phyloP scores from a whole-genome alignment of 208 protist species.

The Wallacemonas sp. region DNA sequence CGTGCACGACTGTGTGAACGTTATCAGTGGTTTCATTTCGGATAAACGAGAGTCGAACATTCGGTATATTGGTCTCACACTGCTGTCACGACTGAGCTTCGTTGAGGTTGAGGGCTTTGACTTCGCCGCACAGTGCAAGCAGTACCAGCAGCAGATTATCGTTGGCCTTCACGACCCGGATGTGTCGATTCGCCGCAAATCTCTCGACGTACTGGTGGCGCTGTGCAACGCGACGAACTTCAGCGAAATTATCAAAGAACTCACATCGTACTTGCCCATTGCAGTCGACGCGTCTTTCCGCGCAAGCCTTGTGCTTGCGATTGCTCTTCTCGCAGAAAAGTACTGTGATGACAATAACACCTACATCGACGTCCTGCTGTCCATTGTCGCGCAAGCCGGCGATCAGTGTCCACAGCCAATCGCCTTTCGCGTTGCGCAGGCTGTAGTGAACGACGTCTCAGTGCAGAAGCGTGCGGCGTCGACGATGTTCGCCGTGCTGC shows the following conservation, averaged over 20 bases:
- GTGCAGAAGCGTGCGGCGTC: slow-evolving; percentile 96
- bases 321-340: slow-evolving; percentile 95
- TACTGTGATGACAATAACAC: slow-evolving; percentile 88
- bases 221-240: slow-evolving; percentile 95
- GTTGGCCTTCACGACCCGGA: slow-evolving; percentile 95
- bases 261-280: slow-evolving; percentile 90
- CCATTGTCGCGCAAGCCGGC: slow-evolving; percentile 95
- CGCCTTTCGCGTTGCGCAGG: slow-evolving; percentile 90
- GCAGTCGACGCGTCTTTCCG: slow-evolving; percentile 89
- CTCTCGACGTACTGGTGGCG: slow-evolving; percentile 96
- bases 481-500: slow-evolving; percentile 55
- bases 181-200: slow-evolving; percentile 96
- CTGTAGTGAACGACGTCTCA: slow-evolving; percentile 95
- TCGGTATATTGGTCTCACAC: slow-evolving; percentile 86
- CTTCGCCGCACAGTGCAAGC: slow-evolving; percentile 73
- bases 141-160: slow-evolving; percentile 93
- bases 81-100: slow-evolving; percentile 75
- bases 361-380: slow-evolving; percentile 97
- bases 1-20: slow-evolving; percentile 63
- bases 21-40: slow-evolving; percentile 89
- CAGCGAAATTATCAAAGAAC: slow-evolving; percentile 92
- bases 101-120: slow-evolving; percentile 51
- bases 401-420: slow-evolving; percentile 95
- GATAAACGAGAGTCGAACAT: slow-evolving; percentile 91
- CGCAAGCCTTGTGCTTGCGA: slow-evolving; percentile 95